Percentiles rank a stretch among this genome's conserved stretches.
Conservation (phyloP, 441 rosid genomes). For the Syzygium malaccense region DNA sequence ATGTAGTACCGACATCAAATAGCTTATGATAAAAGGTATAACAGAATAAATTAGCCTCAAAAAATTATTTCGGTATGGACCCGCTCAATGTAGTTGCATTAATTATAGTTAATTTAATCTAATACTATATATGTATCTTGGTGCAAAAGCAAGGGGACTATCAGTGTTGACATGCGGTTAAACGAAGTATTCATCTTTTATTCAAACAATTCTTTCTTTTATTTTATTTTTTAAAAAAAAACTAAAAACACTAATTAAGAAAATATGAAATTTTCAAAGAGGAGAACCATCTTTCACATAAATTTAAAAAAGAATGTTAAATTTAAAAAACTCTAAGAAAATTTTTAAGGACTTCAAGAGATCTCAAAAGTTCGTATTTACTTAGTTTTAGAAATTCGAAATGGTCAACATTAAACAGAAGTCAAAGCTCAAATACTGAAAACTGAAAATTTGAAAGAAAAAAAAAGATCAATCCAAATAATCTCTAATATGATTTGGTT, state of each 20-base stretch:
- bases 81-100: not conserved
- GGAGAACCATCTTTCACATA: accelerated
- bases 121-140: not conserved
- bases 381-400: not conserved
- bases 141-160: not conserved
- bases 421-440: not conserved
- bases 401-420: not conserved
- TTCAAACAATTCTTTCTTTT: not conserved
- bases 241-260: not conserved
- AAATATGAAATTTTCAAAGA: not conserved
- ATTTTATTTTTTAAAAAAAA: not conserved
- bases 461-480: not conserved
- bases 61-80: not conserved
- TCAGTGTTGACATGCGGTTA: not conserved
- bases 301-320: not conserved
- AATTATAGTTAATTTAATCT: not conserved
- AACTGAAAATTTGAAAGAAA: not conserved
- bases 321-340: not conserved
- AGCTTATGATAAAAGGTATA: accelerated
- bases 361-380: not conserved
- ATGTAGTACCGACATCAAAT: not conserved
- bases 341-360: not conserved
- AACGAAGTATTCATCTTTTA: not conserved
- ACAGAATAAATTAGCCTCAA: not conserved
- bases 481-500: not conserved